Percentiles rank a stretch among this genome's conserved stretches.
phyloP scores from a whole-genome alignment of 1,284 basidiomycete genomes.

The Rhodofomes roseus region DNA sequence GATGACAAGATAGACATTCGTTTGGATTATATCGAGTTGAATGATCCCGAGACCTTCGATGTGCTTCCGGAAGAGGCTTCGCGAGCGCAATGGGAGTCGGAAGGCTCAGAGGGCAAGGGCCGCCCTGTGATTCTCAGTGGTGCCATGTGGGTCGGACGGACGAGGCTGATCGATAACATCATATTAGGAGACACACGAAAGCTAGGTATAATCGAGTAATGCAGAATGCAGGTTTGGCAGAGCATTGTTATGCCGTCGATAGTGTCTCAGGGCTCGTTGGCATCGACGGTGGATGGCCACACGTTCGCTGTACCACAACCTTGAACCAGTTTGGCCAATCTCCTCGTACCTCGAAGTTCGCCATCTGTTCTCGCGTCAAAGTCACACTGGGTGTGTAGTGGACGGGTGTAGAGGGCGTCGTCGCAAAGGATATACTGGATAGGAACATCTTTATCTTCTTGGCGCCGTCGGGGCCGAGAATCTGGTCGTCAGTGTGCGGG shows the following conservation, averaged over 20 bases:
- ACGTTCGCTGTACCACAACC: neutral
- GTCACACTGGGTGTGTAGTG: neutral
- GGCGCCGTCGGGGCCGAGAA: neutral
- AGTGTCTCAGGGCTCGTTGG: neutral
- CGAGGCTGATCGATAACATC: constrained; percentile 92
- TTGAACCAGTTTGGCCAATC: neutral
- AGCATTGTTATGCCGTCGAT: neutral
- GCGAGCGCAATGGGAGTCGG: constrained; percentile 24
- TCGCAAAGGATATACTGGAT: neutral
- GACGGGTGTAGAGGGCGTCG: neutral
- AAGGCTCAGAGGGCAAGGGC: constrained; percentile 5
- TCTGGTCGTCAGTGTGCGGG: neutral
- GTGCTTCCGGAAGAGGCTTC: constrained; percentile 37
- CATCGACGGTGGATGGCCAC: neutral
- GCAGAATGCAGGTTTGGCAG: neutral
- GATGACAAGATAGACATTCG: constrained; percentile 48
- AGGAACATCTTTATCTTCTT: neutral
- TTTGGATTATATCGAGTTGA: constrained; percentile 89
- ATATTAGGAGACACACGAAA: constrained; percentile 56
- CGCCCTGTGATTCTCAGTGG: constrained; percentile 80
- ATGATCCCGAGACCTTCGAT: constrained; percentile 78
- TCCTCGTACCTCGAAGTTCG: neutral
- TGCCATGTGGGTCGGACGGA: constrained; percentile 84
- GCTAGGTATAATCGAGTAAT: constrained; percentile 20
- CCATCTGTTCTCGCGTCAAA: neutral